Evolutionary conservation across 345 rosid species (phyloP).

Genomic region (Syzygium oleosum): DNA sequence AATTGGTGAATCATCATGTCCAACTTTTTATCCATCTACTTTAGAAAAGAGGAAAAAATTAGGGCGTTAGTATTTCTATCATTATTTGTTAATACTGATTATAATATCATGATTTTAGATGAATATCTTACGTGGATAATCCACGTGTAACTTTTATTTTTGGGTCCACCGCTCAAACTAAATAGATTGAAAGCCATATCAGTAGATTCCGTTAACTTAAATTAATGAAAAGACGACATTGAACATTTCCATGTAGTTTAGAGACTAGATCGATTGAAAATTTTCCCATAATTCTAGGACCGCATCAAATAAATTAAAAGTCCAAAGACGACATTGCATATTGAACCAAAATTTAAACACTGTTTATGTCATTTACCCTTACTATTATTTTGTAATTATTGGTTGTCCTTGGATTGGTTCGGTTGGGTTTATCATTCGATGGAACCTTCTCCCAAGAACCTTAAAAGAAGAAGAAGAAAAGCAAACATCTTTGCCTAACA

Average conservation of each 20-base stretch:
- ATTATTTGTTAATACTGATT: accelerated
- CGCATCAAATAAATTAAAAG: background rate
- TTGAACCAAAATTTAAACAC: background rate
- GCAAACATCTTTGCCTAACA: background rate
- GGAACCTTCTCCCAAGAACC: background rate
- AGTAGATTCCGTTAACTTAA: background rate
- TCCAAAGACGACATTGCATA: accelerated
- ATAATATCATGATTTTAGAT: background rate
- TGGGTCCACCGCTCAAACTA: background rate
- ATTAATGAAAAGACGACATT: background rate
- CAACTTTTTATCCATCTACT: background rate
- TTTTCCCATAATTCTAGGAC: background rate
- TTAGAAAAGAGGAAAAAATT: background rate
- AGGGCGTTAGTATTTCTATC: background rate
- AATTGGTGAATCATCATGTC: background rate
- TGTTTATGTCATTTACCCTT: background rate
- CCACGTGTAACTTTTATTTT: background rate
- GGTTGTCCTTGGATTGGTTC: background rate
- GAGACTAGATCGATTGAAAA: background rate
- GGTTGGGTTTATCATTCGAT: background rate
- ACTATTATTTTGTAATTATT: background rate
- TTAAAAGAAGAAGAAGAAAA: background rate
- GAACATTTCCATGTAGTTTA: background rate
- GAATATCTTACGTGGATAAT: background rate
- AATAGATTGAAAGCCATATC: background rate